Evolutionary conservation across 2,329 filamentous ascomycete genomes (phyloP).

Genomic region (Aureobasidium leucospermi): DNA sequence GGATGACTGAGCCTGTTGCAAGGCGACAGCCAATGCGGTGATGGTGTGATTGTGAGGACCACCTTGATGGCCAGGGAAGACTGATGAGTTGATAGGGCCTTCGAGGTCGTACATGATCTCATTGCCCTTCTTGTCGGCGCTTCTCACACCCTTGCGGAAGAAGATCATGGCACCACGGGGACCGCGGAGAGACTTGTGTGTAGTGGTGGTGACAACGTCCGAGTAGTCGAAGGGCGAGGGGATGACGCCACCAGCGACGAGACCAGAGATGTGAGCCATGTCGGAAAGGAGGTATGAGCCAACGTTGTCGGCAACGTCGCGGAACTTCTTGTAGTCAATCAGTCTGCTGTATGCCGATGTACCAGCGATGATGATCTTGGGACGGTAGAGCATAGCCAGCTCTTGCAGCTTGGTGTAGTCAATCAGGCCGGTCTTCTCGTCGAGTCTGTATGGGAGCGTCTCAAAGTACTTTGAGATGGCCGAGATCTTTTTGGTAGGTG

Average conservation of each 20-base stretch:
- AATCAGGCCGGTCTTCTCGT: constrained; percentile 86
- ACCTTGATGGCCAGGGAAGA: constrained; percentile 98
- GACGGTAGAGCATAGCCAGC: constrained; percentile 84
- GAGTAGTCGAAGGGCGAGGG: constrained; percentile 87
- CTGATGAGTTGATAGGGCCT: constrained; percentile 94
- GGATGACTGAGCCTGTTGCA: constrained; percentile 83
- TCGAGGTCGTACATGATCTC: constrained; percentile 84
- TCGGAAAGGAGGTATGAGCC: constrained; percentile 94
- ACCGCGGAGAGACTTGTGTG: constrained; percentile 96
- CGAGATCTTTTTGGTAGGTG: constrained; percentile 74
- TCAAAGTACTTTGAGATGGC: constrained; percentile 98
- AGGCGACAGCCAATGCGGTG: constrained; percentile 86
- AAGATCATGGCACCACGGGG: constrained; percentile 99
- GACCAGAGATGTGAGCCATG: constrained; percentile 97
- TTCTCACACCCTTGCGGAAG: constrained; percentile 94
- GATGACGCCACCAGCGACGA: constrained; percentile 88
- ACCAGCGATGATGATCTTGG: constrained; percentile 92
- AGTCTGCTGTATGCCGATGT: constrained; percentile 97
- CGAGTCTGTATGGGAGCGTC: constrained; percentile 91
- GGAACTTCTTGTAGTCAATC: constrained; percentile 95
- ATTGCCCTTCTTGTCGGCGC: constrained; percentile 84
- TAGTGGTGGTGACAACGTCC: constrained; percentile 96
- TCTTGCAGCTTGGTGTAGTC: constrained; percentile 92
- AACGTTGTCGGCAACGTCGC: constrained; percentile 86
- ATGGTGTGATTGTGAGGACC: constrained; percentile 99